Percentiles rank a stretch among this genome's conserved stretches.
Conservation (phyloP, 2,329 filamentous ascomycete species). For the Septoria linicola region DNA sequence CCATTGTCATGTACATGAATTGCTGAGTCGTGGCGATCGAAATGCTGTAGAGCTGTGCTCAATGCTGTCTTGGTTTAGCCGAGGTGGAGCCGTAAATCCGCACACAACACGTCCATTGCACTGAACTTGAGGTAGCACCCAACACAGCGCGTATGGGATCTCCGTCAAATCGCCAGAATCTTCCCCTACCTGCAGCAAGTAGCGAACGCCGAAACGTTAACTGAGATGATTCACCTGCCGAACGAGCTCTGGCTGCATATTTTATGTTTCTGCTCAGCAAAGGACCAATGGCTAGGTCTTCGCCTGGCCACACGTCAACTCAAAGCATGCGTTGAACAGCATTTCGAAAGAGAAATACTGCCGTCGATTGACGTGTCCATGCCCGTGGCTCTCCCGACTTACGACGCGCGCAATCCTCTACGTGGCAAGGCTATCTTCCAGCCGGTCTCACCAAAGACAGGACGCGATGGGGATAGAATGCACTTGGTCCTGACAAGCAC, state of each 20-base stretch:
- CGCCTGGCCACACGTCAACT: constrained; percentile 13
- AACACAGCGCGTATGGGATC: no score
- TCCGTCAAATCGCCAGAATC: no score
- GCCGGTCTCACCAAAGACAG: constrained; percentile 1
- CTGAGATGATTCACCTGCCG: constrained; percentile 7
- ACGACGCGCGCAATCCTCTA: constrained; percentile 19
- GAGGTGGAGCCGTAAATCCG: no score
- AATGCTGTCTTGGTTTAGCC: no score
- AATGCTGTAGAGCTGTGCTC: no score
- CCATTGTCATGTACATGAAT: no score
- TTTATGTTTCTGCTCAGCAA: constrained; percentile 4
- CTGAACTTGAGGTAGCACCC: no score
- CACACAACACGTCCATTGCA: no score
- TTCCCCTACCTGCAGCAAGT: no score
- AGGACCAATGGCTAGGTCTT: constrained; percentile 13
- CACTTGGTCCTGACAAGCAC: constrained; percentile 6
- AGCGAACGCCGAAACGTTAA: neutral
- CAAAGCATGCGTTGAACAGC: constrained; percentile 21
- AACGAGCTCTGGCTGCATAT: constrained; percentile 15
- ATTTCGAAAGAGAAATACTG: constrained; percentile 14
- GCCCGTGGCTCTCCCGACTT: constrained; percentile 20
- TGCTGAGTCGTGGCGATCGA: no score
- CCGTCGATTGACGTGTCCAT: constrained; percentile 13
- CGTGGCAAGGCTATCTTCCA: constrained; percentile 17
- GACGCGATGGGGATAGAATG: constrained; percentile 1